Evolutionary conservation across 176 grass and related monocot species (phyloP).

Genomic region (Lolium multiflorum): DNA sequence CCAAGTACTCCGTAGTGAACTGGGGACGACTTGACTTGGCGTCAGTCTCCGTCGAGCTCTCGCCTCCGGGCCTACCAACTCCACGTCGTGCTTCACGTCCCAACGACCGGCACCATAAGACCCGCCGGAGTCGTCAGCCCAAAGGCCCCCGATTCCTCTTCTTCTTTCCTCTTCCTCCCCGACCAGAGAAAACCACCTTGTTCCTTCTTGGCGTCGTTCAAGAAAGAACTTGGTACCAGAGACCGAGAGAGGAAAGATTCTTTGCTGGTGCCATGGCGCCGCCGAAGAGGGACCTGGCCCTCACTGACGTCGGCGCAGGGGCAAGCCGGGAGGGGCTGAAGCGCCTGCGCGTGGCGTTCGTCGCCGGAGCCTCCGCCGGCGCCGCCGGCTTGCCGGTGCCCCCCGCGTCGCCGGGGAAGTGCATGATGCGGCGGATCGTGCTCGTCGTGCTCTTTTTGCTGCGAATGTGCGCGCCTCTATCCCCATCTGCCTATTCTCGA

Average conservation of each 20-base stretch:
- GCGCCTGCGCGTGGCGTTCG: slow-evolving; percentile 5
- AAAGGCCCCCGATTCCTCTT: background rate
- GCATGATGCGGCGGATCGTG: slow-evolving; percentile 11
- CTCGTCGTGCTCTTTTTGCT: slow-evolving; percentile 34
- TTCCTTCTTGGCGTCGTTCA: background rate
- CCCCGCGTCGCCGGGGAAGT: background rate
- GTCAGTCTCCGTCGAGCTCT: slow-evolving; percentile 4
- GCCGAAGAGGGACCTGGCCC: slow-evolving; percentile 28
- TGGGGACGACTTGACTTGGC: background rate
- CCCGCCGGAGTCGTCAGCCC: background rate
- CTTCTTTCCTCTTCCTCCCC: background rate
- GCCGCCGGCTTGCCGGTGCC: background rate
- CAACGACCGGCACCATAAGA: background rate
- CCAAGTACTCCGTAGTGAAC: background rate
- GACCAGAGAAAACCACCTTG: background rate
- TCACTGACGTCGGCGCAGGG: background rate
- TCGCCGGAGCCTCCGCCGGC: background rate
- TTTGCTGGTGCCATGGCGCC: background rate
- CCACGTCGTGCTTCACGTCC: slow-evolving; percentile 4
- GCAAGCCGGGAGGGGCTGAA: background rate
- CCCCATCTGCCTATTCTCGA: background rate
- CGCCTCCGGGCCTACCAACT: background rate
- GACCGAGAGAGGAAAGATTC: background rate
- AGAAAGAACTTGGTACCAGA: background rate
- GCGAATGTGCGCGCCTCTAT: slow-evolving; percentile 12